A percentile compares a stretch with the other conserved stretches of the same genome.
Conservation (phyloP, 2,329 filamentous ascomycete genomes). For the Aureobasidium sp. region DNA sequence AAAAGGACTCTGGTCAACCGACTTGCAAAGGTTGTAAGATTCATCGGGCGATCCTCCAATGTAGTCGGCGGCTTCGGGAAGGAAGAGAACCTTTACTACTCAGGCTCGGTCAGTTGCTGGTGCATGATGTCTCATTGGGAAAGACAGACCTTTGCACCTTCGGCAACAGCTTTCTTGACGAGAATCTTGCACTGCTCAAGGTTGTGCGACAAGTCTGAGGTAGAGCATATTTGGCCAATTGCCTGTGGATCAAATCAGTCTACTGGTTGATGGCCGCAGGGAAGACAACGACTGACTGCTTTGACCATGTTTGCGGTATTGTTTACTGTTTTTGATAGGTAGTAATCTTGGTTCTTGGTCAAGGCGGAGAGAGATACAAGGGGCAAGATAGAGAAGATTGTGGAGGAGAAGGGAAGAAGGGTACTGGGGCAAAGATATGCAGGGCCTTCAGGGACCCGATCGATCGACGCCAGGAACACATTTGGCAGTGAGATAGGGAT, state of each 20-base stretch:
- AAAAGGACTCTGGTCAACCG: slow-evolving; percentile 60
- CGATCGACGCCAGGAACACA: slow-evolving; percentile 3
- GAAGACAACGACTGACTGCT: slow-evolving; percentile 16
- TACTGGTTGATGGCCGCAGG: neutral
- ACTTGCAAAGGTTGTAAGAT: slow-evolving; percentile 60
- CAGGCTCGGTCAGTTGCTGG: slow-evolving; percentile 1
- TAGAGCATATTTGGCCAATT: slow-evolving; percentile 83
- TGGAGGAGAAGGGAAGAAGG: neutral
- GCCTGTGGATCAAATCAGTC: slow-evolving; percentile 47
- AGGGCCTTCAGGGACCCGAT: neutral
- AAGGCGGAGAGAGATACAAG: neutral
- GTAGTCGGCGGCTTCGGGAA: slow-evolving; percentile 88
- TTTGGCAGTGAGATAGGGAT: neutral
- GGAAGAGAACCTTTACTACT: slow-evolving; percentile 61
- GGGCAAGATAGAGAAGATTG: neutral
- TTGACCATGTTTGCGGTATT: slow-evolving; percentile 18
- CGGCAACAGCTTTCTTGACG: slow-evolving; percentile 61
- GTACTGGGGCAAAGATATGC: neutral
- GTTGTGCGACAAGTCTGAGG: slow-evolving; percentile 67
- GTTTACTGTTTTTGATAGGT: neutral
- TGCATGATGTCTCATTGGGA: neutral
- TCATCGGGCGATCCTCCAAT: slow-evolving; percentile 61
- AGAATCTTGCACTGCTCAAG: slow-evolving; percentile 67
- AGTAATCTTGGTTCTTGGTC: neutral
- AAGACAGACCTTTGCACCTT: slow-evolving; percentile 64